A percentile compares a stretch with the other conserved stretches of the same genome.
Evolutionary conservation across 768 basidiomycete species (phyloP).

Genomic region (Calvatia gigantea): DNA sequence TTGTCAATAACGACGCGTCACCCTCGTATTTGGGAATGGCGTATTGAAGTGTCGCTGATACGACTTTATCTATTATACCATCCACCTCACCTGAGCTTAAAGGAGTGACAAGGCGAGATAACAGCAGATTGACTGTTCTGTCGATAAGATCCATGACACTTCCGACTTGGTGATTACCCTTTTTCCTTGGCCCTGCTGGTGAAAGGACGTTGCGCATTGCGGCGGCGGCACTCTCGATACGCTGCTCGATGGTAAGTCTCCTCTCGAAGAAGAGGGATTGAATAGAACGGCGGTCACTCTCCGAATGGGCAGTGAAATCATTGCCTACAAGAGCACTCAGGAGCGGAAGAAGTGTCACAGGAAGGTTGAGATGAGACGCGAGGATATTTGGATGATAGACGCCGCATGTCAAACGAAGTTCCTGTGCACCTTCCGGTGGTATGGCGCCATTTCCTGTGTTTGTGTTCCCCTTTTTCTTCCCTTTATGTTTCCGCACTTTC

Average conservation of each 20-base stretch:
- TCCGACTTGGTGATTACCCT: conserved; percentile 51
- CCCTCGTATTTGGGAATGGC: conserved; percentile 62
- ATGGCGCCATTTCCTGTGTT: conserved; percentile 39
- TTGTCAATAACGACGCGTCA: conserved; percentile 45
- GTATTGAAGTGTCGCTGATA: conserved; percentile 74
- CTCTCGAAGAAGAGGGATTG: conserved; percentile 70
- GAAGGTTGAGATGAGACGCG: conserved; percentile 63
- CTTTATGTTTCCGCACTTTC: conserved; percentile 50
- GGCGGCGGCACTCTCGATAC: conserved; percentile 62
- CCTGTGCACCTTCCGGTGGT: conserved; percentile 46
- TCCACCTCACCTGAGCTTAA: conserved; percentile 65
- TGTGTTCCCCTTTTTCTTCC: conserved; percentile 37
- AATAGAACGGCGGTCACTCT: conserved; percentile 44
- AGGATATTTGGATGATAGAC: conserved; percentile 61
- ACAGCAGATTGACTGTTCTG: conserved; percentile 56
- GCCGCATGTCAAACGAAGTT: conserved; percentile 49
- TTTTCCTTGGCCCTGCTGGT: conserved; percentile 43
- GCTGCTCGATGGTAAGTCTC: conserved; percentile 50
- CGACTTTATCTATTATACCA: conserved; percentile 61
- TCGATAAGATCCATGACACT: conserved; percentile 80
- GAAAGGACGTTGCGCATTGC: conserved; percentile 54
- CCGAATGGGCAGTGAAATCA: conserved; percentile 61
- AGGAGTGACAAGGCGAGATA: conserved; percentile 43
- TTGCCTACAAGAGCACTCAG: conserved; percentile 79
- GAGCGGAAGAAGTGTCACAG: conserved; percentile 70